Evolutionary conservation across 371 early-diverging fungal species (phyloP).

Genomic region (Actinomucor elegans): DNA sequence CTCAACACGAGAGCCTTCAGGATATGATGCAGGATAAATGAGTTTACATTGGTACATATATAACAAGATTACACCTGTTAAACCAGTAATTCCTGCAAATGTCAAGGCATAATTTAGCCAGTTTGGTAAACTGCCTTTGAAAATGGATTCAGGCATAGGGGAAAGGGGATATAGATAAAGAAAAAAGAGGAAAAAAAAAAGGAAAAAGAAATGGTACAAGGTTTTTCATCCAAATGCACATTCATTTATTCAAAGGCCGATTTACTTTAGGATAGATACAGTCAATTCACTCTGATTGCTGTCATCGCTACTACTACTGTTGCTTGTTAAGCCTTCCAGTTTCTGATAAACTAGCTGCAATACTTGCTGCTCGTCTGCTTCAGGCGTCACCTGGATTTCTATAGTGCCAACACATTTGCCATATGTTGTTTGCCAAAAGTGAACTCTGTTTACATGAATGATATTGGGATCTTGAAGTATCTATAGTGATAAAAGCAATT

Average conservation of each 20-base stretch:
- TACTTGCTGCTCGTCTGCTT: constrained; percentile 55
- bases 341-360: constrained; percentile 53
- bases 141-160: constrained; percentile 12
- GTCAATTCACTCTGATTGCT: constrained; percentile 52
- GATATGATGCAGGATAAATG: constrained; percentile 83
- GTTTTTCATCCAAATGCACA: no score
- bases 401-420: constrained; percentile 60
- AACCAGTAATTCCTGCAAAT: constrained; percentile 41
- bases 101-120: constrained; percentile 47
- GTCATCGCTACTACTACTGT: constrained; percentile 21
- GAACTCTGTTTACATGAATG: constrained; percentile 46
- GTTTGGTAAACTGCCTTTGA: constrained; percentile 28
- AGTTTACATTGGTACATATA: constrained; percentile 84
- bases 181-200: not conserved
- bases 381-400: constrained; percentile 48
- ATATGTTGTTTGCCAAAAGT: constrained; percentile 68
- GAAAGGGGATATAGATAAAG: not conserved
- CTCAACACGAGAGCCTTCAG: constrained; percentile 72
- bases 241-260: not conserved
- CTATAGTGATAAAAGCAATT: constrained; percentile 21
- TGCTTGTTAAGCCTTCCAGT: constrained; percentile 49
- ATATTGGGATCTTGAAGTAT: constrained; percentile 51
- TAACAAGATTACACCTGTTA: constrained; percentile 54
- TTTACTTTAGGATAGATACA: constrained; percentile 42
- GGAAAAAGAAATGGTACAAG: not conserved